These are phyloP conservation scores for Triadica sebifera DNA, from an alignment of 345 rosid species.

Conservation along the genomic window DNA sequence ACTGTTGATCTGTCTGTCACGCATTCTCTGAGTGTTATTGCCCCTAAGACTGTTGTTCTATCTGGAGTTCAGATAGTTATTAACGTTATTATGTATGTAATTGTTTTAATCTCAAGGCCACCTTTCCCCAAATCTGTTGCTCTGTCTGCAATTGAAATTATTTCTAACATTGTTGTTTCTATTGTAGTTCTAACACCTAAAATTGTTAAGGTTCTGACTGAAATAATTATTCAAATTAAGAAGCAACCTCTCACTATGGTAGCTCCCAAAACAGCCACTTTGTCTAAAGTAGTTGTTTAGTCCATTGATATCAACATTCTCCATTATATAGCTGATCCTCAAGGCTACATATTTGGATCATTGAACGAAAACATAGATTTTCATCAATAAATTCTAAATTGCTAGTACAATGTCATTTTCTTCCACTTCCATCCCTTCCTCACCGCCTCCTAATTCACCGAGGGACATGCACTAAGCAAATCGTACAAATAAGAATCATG, in stretches of 20 bases:
- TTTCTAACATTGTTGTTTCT: background rate
- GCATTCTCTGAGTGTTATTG: background rate
- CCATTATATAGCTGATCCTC: too few relatives aligned
- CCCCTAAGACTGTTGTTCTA: background rate
- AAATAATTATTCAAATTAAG: too few relatives aligned
- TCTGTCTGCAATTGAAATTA: background rate
- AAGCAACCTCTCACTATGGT: too few relatives aligned
- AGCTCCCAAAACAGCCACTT: too few relatives aligned
- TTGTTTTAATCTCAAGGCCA: background rate
- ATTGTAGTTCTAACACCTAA: background rate
- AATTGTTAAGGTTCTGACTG: background rate
- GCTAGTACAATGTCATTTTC: background rate
- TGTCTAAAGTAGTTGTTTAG: background rate
- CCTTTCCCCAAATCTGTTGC: background rate
- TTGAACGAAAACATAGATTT: too few relatives aligned
- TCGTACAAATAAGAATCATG: background rate
- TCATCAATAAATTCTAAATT: too few relatives aligned
- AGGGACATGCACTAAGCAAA: background rate
- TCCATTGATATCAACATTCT: background rate
- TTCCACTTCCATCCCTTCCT: background rate
- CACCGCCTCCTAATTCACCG: background rate
- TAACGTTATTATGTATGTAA: background rate
- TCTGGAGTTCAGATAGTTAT: background rate
- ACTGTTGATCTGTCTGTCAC: background rate
- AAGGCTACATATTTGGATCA: too few relatives aligned